Percentiles rank a stretch among this genome's conserved stretches.
phyloP scores from a whole-genome alignment of 495 filamentous ascomycete genomes.

The Penicillium antarcticum region DNA sequence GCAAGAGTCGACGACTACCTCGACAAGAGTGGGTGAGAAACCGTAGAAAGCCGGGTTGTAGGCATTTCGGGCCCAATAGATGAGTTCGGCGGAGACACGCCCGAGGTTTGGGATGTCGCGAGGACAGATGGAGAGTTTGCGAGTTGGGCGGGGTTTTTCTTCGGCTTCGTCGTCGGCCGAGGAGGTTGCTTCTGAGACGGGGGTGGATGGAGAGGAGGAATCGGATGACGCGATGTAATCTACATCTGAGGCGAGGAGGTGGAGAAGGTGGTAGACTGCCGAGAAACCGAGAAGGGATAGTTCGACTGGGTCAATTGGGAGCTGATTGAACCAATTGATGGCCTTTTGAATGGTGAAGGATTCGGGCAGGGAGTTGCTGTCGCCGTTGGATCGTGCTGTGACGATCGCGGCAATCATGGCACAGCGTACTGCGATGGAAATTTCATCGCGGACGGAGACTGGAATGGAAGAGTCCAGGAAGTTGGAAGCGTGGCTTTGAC shows the following conservation, averaged over 20 bases:
- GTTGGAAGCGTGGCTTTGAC: conserved; percentile 30
- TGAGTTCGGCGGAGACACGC: conserved; percentile 41
- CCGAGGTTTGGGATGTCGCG: conserved; percentile 37
- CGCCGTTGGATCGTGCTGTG: conserved; percentile 32
- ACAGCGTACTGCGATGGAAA: conserved; percentile 69
- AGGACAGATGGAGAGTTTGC: conserved; percentile 13
- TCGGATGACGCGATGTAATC: conserved; percentile 43
- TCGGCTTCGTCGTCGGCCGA: conserved; percentile 35
- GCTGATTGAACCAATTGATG: conserved; percentile 41
- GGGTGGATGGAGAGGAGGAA: conserved; percentile 28
- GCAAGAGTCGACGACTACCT: conserved; percentile 42
- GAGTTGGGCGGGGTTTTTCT: conserved; percentile 16
- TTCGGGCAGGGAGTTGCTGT: conserved; percentile 27
- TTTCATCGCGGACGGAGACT: conserved; percentile 56
- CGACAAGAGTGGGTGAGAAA: conserved; percentile 35
- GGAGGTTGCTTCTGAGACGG: conserved; percentile 17
- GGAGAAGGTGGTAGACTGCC: conserved; percentile 69
- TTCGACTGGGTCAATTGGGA: conserved; percentile 45
- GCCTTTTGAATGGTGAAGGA: conserved; percentile 43
- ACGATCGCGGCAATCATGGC: conserved; percentile 77
- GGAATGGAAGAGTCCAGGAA: conserved; percentile 48
- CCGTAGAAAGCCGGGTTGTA: conserved; percentile 49
- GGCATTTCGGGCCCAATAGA: conserved; percentile 47
- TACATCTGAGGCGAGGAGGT: conserved; percentile 50
- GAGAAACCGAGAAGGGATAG: conserved; percentile 75